A percentile compares a stretch with the other conserved stretches of the same genome.
These are phyloP conservation scores for Cutaneotrichosporon dermatis DNA, from an alignment of 1,284 basidiomycete species.

Conservation along the genomic window DNA sequence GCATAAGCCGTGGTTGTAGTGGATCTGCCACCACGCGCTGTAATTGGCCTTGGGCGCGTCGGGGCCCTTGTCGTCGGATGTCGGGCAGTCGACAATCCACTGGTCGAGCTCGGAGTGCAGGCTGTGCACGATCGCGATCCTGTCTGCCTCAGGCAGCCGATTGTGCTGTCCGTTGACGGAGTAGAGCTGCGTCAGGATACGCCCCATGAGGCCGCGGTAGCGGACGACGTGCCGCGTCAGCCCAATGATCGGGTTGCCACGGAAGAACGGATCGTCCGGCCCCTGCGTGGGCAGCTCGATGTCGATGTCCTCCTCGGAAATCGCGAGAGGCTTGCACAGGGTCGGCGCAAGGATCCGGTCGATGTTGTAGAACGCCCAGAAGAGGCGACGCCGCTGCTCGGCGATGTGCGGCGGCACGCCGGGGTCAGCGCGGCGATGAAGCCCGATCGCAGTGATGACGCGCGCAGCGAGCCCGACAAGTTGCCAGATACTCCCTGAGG, in stretches of 20 bases:
- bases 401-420: slow-evolving; percentile 13
- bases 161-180: slow-evolving; percentile 27
- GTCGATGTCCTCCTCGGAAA: slow-evolving; percentile 33
- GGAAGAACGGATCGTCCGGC: slow-evolving; percentile 19
- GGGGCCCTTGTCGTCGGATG: slow-evolving; percentile 5
- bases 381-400: slow-evolving; percentile 29
- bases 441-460: slow-evolving; percentile 26
- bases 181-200: slow-evolving; percentile 25
- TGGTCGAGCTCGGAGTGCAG: slow-evolving; percentile 24
- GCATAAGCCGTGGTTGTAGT: slow-evolving; percentile 29
- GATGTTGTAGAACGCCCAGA: slow-evolving; percentile 37
- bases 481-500: slow-evolving; percentile 28
- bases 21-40: slow-evolving; percentile 27
- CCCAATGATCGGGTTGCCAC: slow-evolving; percentile 11
- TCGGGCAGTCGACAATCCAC: slow-evolving; percentile 23
- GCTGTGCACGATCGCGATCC: slow-evolving; percentile 18
- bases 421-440: slow-evolving; percentile 30
- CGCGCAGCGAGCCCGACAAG: slow-evolving; percentile 29
- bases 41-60: slow-evolving; percentile 18
- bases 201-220: slow-evolving; percentile 27
- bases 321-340: slow-evolving; percentile 29
- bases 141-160: slow-evolving; percentile 21
- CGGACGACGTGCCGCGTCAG: slow-evolving; percentile 23
- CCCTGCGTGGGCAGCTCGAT: slow-evolving; percentile 25
- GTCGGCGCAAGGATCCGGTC: slow-evolving; percentile 32